These are phyloP conservation scores for Sarocladium oryzae DNA, from an alignment of 2,329 filamentous ascomycete genomes.

Conservation along the genomic window DNA sequence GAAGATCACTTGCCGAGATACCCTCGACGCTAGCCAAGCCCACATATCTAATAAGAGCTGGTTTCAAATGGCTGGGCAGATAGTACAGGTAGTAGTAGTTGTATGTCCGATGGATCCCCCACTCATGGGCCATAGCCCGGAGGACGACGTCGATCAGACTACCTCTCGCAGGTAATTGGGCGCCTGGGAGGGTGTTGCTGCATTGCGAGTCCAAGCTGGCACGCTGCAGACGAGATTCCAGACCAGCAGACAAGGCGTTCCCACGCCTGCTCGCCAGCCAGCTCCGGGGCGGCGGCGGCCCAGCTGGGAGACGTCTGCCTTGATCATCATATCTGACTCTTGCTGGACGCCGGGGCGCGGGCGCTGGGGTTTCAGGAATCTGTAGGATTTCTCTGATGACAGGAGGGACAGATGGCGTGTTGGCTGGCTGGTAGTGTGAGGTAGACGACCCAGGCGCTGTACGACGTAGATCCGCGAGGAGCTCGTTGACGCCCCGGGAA, in stretches of 20 bases:
- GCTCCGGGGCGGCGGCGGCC: constrained; percentile 52
- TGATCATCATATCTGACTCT: constrained; percentile 36
- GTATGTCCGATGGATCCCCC: constrained; percentile 49
- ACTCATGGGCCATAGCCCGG: constrained; percentile 44
- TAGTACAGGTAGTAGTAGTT: constrained; percentile 51
- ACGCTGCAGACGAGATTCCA: not conserved
- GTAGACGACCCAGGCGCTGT: constrained; percentile 25
- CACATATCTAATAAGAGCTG: constrained; percentile 45
- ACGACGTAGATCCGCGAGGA: constrained; percentile 51
- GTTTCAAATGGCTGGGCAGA: constrained; percentile 46
- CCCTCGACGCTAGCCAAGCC: constrained; percentile 38
- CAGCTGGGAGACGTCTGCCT: constrained; percentile 48
- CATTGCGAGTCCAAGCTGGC: not conserved
- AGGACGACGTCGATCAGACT: constrained; percentile 48
- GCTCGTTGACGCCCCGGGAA: constrained; percentile 48
- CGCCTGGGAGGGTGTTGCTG: constrained; percentile 35
- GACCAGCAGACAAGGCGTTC: constrained; percentile 12
- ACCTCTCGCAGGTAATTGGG: constrained; percentile 34
- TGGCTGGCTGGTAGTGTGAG: constrained; percentile 22
- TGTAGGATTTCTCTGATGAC: constrained; percentile 52
- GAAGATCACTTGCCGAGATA: constrained; percentile 44
- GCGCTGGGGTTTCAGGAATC: constrained; percentile 50
- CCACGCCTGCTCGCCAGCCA: constrained; percentile 35
- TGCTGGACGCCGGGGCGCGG: constrained; percentile 38
- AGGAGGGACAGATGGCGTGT: constrained; percentile 50